Evolutionary conservation across 2,329 filamentous ascomycete genomes (phyloP).

Genomic region (Fusarium floridanum): DNA sequence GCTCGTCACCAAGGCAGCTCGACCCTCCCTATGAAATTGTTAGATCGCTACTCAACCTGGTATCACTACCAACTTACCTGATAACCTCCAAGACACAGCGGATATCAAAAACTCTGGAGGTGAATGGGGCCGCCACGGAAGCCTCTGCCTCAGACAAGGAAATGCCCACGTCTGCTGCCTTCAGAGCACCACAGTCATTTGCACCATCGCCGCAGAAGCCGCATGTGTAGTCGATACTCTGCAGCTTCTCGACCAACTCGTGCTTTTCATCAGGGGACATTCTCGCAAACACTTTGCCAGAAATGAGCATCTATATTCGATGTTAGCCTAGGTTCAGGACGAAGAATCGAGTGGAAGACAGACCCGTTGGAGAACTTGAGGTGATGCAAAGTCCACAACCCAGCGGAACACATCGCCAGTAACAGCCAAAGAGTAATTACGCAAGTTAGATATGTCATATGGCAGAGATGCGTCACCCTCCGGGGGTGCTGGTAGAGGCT

Average conservation of each 20-base stretch:
- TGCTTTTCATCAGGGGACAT: conserved; percentile 99
- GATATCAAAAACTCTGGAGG: conserved; percentile 95
- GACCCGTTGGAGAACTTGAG: conserved; percentile 80
- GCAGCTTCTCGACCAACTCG: conserved; percentile 95
- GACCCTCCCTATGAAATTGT: conserved; percentile 75
- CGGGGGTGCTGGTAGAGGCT: conserved; percentile 79
- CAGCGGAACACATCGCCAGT: conserved; percentile 96
- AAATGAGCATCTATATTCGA: conserved; percentile 80
- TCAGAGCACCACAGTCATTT: conserved; percentile 96
- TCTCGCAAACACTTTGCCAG: conserved; percentile 92
- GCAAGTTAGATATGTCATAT: conserved; percentile 83
- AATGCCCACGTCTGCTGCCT: conserved; percentile 97
- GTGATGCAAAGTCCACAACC: conserved; percentile 90
- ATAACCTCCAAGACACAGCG: conserved; percentile 95
- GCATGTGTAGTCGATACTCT: conserved; percentile 93
- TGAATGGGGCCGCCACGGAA: conserved; percentile 98
- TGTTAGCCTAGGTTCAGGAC: background rate
- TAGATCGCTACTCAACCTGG: conserved; percentile 21
- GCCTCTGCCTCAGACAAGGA: conserved; percentile 97
- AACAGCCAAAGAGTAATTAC: conserved; percentile 89
- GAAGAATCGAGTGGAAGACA: conserved; percentile 39
- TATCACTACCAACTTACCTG: conserved; percentile 61
- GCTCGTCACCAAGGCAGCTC: conserved; percentile 95
- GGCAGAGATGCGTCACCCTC: conserved; percentile 86
- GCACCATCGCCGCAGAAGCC: conserved; percentile 98